phyloP scores from a whole-genome alignment of 2,329 filamentous ascomycete species.

The Fusarium sp. region DNA sequence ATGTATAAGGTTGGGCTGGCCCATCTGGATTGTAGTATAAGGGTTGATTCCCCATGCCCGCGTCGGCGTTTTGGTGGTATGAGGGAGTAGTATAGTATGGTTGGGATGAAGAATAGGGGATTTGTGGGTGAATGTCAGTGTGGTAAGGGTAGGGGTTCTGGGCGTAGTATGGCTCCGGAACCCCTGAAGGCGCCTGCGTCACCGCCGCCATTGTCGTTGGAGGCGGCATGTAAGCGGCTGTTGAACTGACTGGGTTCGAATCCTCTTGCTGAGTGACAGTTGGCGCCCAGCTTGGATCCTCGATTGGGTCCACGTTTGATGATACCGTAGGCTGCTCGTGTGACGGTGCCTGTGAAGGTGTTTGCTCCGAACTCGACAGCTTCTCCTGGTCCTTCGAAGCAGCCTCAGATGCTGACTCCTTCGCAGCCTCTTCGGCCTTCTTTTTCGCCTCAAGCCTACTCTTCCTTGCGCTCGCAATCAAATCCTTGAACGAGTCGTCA shows the following conservation, averaged over 20 bases:
- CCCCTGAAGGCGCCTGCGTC: neutral
- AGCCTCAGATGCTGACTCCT: conserved; percentile 10
- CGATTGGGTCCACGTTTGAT: neutral
- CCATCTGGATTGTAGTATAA: neutral
- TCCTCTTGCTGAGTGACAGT: neutral
- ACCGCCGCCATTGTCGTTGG: neutral
- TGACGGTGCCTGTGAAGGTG: neutral
- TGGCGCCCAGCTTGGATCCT: too few species aligned
- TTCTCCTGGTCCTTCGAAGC: neutral
- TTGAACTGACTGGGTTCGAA: neutral
- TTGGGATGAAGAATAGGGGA: neutral
- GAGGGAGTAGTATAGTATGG: neutral
- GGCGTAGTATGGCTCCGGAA: neutral
- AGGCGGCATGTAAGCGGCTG: neutral
- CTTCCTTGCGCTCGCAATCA: conserved; percentile 81
- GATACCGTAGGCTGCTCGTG: neutral
- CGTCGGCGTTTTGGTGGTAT: neutral
- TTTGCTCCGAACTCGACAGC: neutral
- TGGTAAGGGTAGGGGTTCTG: neutral
- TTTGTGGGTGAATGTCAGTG: neutral
- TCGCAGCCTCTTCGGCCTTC: conserved; percentile 38
- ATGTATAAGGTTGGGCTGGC: neutral
- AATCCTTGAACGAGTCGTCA: conserved; percentile 78
- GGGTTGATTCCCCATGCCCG: neutral
- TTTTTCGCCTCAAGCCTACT: conserved; percentile 59